Base-by-base conservation (phyloP, 495 filamentous ascomycete genomes). In the Hypoxylon fragiforme region DNA sequence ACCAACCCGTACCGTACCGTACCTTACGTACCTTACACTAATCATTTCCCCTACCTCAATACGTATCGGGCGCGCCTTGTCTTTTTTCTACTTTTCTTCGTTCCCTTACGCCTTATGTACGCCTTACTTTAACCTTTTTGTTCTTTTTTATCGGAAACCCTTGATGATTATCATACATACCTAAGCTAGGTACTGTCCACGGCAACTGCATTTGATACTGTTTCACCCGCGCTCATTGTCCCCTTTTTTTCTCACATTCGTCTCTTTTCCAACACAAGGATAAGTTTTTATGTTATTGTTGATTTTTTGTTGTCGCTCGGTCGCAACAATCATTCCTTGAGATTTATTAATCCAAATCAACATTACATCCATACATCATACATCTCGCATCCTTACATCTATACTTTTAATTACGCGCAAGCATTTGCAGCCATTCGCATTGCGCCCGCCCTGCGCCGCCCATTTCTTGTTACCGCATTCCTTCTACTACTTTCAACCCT, bases 241-340 rank as follows among this genome's bases (percentile, higher is more conserved):
- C 24, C 24, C 45, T 47, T 46, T n/a, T n/a, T n/a, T n/a, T n/a
- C n/a, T 38, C 44, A 49, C 50, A 44, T 44, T 24, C 41, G 26
- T 19, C 22, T 21, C 44, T 61, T 54, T 48, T 46, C 24, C 44
- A 26, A 18, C 13, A 12, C 42, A 51, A 51, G 37, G 46, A 52
- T 46, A 36, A 50, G 3, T 9, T 13, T 6, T 9, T 35, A 35
- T 11, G 60, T 66, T 71, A 71, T 72, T 48, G 46, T 59, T 72
- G n/a, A 69, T 71, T 52, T 69, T 35, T 46, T 52, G 26, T 56
- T 54, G 43, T 63, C 60, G 44, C 60, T 64, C 64, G 52, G 58
- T 56, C 70, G 66, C 63, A 70, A 54, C 55, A 47, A 28, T 54
- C 54, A 50, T 36, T 31, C 3, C 22, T 28, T n/a, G n/a, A n/a